phyloP scores from a whole-genome alignment of 176 grass and related monocot species.

The Dactylis glomerata region DNA sequence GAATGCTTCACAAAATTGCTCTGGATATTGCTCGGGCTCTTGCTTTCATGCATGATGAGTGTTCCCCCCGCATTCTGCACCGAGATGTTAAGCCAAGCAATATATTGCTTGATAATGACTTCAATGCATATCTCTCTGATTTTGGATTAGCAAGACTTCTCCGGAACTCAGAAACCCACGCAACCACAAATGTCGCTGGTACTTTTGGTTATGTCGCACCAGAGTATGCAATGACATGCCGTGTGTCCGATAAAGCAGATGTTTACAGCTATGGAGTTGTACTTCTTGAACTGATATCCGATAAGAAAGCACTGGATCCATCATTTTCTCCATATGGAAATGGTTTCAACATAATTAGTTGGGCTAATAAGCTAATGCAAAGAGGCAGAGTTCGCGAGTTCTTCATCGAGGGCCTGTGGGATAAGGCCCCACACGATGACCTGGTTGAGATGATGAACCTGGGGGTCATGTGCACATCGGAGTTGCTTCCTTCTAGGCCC shows the following conservation, averaged over 20 bases:
- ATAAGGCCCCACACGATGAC: constrained; percentile 80
- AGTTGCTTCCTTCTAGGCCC: constrained; percentile 62
- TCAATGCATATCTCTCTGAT: constrained; percentile 81
- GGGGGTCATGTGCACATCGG: constrained; percentile 65
- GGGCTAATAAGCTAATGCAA: constrained; percentile 65
- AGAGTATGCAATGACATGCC: constrained; percentile 88
- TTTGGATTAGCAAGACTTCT: constrained; percentile 84
- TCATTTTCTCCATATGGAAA: constrained; percentile 94
- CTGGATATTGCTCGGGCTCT: constrained; percentile 80
- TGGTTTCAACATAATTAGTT: constrained; percentile 80
- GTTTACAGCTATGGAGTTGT: constrained; percentile 89
- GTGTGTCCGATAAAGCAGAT: constrained; percentile 90
- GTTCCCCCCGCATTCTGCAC: constrained; percentile 71
- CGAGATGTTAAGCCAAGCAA: constrained; percentile 93
- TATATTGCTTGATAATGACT: constrained; percentile 71
- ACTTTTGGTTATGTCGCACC: constrained; percentile 92
- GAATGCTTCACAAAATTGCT: constrained; percentile 88
- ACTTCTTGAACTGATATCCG: constrained; percentile 76
- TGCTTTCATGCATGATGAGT: constrained; percentile 65
- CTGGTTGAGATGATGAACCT: constrained; percentile 77
- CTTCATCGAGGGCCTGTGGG: constrained; percentile 79
- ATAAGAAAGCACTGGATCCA: constrained; percentile 82
- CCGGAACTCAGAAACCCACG: constrained; percentile 80
- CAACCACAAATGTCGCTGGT: constrained; percentile 79
- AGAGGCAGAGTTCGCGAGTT: constrained; percentile 67